Evolutionary conservation across 164 flowering plant species (phyloP).

Genomic region (Stephania cephalantha): DNA sequence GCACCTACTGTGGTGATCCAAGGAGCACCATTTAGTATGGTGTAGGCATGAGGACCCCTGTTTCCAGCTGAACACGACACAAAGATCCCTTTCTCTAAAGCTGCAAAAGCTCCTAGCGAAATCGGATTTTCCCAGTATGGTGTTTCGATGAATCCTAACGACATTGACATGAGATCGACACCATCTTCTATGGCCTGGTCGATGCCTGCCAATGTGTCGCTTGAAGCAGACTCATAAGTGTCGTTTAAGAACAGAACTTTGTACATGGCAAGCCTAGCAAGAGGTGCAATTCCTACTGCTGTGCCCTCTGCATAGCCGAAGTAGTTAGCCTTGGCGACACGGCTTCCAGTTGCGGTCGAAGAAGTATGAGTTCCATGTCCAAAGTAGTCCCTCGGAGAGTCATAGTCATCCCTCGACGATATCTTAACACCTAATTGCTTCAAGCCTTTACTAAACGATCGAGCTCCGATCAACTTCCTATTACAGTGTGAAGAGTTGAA

Average conservation of each 20-base stretch:
- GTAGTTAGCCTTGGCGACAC: constrained; percentile 13
- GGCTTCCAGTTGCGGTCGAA: constrained; percentile 31
- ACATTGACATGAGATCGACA: constrained; percentile 39
- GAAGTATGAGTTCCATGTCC: constrained; percentile 45
- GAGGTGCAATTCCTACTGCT: constrained; percentile 31
- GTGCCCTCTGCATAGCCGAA: constrained; percentile 41
- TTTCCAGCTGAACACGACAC: constrained; percentile 42
- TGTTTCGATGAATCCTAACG: constrained; percentile 25
- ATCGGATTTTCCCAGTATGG: constrained; percentile 20
- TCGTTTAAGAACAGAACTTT: constrained; percentile 21
- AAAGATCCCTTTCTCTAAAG: constrained; percentile 34
- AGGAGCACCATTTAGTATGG: constrained; percentile 35
- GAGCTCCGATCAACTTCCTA: constrained; percentile 38
- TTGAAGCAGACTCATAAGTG: constrained; percentile 16
- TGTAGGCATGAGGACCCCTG: constrained; percentile 18
- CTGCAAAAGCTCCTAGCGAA: constrained; percentile 41
- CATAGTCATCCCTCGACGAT: constrained; percentile 22
- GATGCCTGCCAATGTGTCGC: constrained; percentile 35
- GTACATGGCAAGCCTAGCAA: constrained; percentile 41
- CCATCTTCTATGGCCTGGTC: constrained; percentile 47
- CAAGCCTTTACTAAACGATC: constrained; percentile 33
- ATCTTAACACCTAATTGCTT: constrained; percentile 15
- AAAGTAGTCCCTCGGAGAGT: constrained; percentile 35
- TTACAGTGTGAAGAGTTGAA: constrained; percentile 36
- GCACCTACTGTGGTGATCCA: constrained; percentile 46